Evolutionary conservation across 495 filamentous ascomycete species (phyloP).

Genomic region (Neurospora sp.): DNA sequence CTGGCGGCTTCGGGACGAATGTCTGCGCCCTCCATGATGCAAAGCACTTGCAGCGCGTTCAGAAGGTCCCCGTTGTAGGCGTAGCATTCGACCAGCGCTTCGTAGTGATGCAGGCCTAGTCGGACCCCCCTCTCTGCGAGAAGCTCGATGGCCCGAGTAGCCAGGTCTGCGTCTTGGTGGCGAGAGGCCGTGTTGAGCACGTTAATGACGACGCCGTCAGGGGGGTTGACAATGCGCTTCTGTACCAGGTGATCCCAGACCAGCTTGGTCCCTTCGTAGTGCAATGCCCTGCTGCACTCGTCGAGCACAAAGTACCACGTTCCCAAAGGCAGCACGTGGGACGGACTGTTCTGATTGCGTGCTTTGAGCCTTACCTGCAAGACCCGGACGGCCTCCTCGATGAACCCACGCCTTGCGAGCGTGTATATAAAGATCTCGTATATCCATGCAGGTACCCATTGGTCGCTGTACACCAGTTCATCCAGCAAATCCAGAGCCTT

Average conservation of each 20-base stretch:
- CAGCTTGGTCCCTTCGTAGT: conserved; percentile 37
- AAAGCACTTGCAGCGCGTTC: conserved; percentile 50
- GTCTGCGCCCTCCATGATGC: conserved; percentile 56
- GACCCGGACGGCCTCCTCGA: conserved; percentile 62
- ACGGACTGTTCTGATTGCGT: conserved; percentile 27
- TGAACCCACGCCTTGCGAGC: conserved; percentile 58
- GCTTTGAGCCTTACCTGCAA: conserved; percentile 43
- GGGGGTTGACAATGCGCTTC: conserved; percentile 51
- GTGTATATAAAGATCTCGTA: conserved; percentile 63
- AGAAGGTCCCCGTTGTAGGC: conserved; percentile 41
- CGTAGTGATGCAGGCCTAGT: conserved; percentile 60
- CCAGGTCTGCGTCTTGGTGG: conserved; percentile 55
- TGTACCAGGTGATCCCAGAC: conserved; percentile 54
- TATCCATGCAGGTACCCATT: conserved; percentile 56
- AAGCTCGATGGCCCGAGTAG: conserved; percentile 50
- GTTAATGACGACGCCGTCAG: conserved; percentile 51
- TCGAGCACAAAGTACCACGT: conserved; percentile 67
- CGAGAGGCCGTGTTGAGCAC: conserved; percentile 61
- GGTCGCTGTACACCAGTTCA: conserved; percentile 47
- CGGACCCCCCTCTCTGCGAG: conserved; percentile 42
- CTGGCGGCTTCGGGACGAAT: conserved; percentile 40
- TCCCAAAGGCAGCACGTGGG: conserved; percentile 28
- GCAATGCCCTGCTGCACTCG: conserved; percentile 41
- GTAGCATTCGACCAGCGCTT: conserved; percentile 61
- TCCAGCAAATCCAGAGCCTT: conserved; percentile 66